Evolutionary conservation across 78 protist genomes (phyloP), one percentile per base, ranked within the genome.

Genomic region (slime mould (Dictyostelium discoideum)): DNA sequence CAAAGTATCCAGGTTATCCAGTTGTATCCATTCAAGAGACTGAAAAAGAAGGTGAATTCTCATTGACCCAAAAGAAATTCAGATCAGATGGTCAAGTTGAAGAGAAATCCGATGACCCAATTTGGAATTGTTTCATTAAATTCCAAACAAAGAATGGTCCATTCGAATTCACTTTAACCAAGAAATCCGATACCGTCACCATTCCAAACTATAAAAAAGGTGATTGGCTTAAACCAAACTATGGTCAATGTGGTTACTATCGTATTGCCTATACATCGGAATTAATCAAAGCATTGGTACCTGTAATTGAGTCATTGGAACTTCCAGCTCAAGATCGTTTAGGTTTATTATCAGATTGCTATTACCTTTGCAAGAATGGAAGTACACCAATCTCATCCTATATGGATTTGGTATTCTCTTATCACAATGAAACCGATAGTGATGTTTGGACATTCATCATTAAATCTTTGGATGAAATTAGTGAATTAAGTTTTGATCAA

Each of bases 211-310:
- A 79, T 39, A 83, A 65, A 3, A 54, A 39, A 84, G 50, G 54
- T n/a, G 76, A 54, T n/a, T 98, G 97, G 97, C 40, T 98, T 54
- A 98, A 98, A 92, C 92, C 97, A 92, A 98, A 98, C 96, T 50
- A 60, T 22, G 97, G 86, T 3, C 98, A 97, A 85, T 11, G 92
- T 39, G 98, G 97, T 26, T 97, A 97, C 84, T 97, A 76, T 93
- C 96, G 98, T 74, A 98, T 97, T 50, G 5, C 22, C 8, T 98
- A 98, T 92, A 54, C 63, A 24, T 76, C 20, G 40, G 57, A 32
- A 0, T 54, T 94, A 14, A 42, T 89, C 20, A 48, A 50, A 24
- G 3, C 48, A 26, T 72, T 90, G 39, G 37, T 90, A 9, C 88
- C 95, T 42, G 7, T 7, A 77, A 97, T 85, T 80, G 76, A 48